Conservation (phyloP, 2,329 filamentous ascomycete species). For the Aphanocladium album region DNA sequence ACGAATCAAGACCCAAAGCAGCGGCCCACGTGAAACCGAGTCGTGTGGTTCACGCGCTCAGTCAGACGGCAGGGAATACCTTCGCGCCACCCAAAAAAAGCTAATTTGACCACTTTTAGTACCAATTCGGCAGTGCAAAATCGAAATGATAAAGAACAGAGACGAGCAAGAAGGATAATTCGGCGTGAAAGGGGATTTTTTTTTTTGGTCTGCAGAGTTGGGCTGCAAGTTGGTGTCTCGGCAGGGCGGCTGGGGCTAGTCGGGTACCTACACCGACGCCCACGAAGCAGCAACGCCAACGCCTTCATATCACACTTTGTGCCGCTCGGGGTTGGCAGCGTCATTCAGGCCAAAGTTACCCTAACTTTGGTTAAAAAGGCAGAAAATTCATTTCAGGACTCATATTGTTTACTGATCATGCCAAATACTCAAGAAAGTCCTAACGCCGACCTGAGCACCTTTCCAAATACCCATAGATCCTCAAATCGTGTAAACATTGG, state of each 20-base stretch:
- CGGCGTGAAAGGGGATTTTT: neutral
- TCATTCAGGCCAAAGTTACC: too few relatives aligned
- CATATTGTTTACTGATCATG: too few relatives aligned
- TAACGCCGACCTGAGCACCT: slow-evolving; percentile 31
- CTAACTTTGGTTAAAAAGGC: too few relatives aligned
- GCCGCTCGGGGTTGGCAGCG: too few relatives aligned
- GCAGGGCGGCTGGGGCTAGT: too few relatives aligned
- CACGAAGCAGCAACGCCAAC: too few relatives aligned
- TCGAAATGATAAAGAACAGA: neutral
- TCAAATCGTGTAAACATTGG: slow-evolving; percentile 77
- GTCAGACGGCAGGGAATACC: neutral
- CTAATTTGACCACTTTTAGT: neutral
- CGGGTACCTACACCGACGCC: too few relatives aligned
- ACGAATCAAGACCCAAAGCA: slow-evolving; percentile 20
- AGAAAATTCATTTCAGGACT: too few relatives aligned
- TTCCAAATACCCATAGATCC: slow-evolving; percentile 56
- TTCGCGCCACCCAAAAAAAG: neutral
- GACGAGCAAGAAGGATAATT: neutral
- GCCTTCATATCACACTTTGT: too few relatives aligned
- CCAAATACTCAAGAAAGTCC: neutral
- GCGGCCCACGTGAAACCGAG: slow-evolving; percentile 20
- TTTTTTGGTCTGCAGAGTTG: neutral
- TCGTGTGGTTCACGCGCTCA: neutral
- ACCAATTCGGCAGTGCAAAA: neutral
- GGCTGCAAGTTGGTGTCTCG: neutral